Conservation (phyloP, 148 eudicot genomes). For the Talinum fruticosum region DNA sequence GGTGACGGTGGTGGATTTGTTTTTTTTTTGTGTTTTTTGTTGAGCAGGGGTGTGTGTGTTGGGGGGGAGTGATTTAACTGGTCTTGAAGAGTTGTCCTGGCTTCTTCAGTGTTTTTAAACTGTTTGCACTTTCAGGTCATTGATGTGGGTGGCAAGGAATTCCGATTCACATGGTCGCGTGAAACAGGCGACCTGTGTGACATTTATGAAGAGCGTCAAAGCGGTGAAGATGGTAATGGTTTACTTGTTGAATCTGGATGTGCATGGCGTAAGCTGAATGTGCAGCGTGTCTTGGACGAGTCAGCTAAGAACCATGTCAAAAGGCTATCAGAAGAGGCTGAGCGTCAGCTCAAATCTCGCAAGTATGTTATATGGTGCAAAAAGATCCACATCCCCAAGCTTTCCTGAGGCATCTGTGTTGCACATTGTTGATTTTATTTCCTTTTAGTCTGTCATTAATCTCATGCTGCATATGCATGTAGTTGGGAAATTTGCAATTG, state of each 20-base stretch:
- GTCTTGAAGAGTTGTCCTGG: too few relatives aligned
- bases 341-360: slow-evolving; percentile 58
- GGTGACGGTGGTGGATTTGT: too few relatives aligned
- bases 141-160: slow-evolving; percentile 83
- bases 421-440: not conserved
- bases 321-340: slow-evolving; percentile 85
- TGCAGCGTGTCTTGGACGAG: slow-evolving; percentile 82
- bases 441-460: not conserved
- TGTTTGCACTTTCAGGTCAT: slow-evolving; percentile 53
- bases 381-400: not conserved
- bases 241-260: slow-evolving; percentile 92
- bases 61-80: not conserved
- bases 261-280: slow-evolving; percentile 89
- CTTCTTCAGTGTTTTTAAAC: not conserved
- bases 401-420: not conserved
- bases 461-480: not conserved
- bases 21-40: too few relatives aligned
- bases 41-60: not conserved
- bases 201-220: slow-evolving; percentile 80
- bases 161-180: slow-evolving; percentile 81
- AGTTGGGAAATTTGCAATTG: not conserved
- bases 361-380: slow-evolving; percentile 48
- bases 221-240: slow-evolving; percentile 85
- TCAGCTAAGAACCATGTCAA: slow-evolving; percentile 87
- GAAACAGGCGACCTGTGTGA: slow-evolving; percentile 78